Evolutionary conservation across 345 rosid genomes (phyloP), one percentile per base, ranked within the genome.

Genomic region (Gynandropsis gynandra): DNA sequence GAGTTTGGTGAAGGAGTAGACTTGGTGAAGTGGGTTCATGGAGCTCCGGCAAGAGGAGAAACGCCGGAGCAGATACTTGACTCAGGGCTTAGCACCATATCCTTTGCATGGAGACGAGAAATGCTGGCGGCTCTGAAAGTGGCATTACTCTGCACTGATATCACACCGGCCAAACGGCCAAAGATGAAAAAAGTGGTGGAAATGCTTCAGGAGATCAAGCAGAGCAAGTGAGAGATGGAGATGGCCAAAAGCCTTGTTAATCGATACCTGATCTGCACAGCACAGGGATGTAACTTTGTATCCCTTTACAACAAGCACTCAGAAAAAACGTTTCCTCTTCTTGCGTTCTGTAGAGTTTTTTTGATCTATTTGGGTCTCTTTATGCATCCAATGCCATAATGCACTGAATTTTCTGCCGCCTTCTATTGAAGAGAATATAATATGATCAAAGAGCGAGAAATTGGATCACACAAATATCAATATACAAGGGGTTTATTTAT

Each of bases 111-210:
- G 98, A 76, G 98, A 68, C 79, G 73, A 70, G 96, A 92, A 63
- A 92, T 92, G 98, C 85, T 92, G 55, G 84, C 87, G n/a, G 95
- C 93, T 60, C 78, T 93, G 59, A 85, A 85, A 72, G 71, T 93
- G 21, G 99, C 95, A 33, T 65, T 93, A 46, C 68, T 80, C 27
- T 93, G 99, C 74, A 88, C 97, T 0, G 85, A 79, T 27, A 56
- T 58, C 56, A 73, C 78, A 29, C 95, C 95, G 16, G 86, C 90
- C 0, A 68, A 76, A 57, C 79, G 97, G 45, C 99, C 99, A 34
- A 82, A 83, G 61, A 85, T 93, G 97, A 93, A 85, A 72, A 83
- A 71, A 56, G 95, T 85, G 5, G 76, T 83, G 50, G 95, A 85
- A 72, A 74, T 93, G 78, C 89, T 93, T 56, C 81, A 74, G 35